Conservation (phyloP, 1,139 yeast species). For the Diutina neorugosa region DNA sequence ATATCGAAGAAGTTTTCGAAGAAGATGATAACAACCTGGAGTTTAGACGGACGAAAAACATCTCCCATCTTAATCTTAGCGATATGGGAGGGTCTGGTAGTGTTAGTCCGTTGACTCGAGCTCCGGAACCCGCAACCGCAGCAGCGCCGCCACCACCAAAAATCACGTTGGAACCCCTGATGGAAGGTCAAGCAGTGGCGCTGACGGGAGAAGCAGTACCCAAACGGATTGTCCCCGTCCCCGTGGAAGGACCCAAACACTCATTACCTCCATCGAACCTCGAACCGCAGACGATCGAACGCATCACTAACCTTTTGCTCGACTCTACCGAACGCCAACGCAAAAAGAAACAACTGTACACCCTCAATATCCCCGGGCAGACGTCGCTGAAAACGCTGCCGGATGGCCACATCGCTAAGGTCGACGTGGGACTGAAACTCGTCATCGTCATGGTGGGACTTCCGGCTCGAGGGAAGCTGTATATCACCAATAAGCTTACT, state of each 20-base stretch:
- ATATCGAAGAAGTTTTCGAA: constrained; percentile 9
- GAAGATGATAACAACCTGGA: constrained; percentile 10
- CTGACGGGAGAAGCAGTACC: background rate
- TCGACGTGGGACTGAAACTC: constrained; percentile 66
- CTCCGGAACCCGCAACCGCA: background rate
- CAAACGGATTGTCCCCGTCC: background rate
- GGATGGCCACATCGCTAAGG: constrained; percentile 65
- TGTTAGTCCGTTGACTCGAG: constrained; percentile 4
- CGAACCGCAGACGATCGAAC: constrained; percentile 1
- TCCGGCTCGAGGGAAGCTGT: constrained; percentile 85
- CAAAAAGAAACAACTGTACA: constrained; percentile 42
- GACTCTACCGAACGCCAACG: background rate
- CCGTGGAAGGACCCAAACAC: constrained; percentile 1
- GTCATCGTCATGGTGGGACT: constrained; percentile 92
- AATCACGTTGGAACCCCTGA: background rate
- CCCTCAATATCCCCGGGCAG: constrained; percentile 87
- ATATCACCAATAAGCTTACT: constrained; percentile 80
- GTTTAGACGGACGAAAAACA: constrained; percentile 20
- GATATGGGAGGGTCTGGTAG: constrained; percentile 14
- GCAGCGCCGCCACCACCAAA: background rate
- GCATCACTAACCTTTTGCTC: background rate
- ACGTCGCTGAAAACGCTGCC: constrained; percentile 76
- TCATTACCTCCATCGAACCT: background rate
- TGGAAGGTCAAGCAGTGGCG: constrained; percentile 1
- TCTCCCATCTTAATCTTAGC: constrained; percentile 30